Evolutionary conservation across 1,139 yeast species (phyloP).

Genomic region (Candida buenavistaensis): DNA sequence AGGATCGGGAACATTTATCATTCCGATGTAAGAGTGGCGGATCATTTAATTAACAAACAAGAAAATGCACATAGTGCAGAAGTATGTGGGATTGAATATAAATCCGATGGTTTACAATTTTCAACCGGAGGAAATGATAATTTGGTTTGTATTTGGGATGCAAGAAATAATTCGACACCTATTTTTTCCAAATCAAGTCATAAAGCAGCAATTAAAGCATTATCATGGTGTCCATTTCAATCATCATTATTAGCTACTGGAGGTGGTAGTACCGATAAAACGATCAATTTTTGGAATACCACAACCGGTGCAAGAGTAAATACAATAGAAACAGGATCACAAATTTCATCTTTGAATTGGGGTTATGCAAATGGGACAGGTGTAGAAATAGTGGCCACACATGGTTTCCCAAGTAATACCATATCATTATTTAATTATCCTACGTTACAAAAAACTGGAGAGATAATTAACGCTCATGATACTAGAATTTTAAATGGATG

Average conservation of each 20-base stretch:
- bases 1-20: conserved; percentile 82
- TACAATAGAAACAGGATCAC: conserved; percentile 89
- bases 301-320: conserved; percentile 86
- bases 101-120: conserved; percentile 78
- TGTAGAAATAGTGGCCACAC: conserved; percentile 88
- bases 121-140: conserved; percentile 97
- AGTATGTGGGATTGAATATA: conserved; percentile 90
- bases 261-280: conserved; percentile 90
- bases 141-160: conserved; percentile 93
- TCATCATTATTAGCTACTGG: conserved; percentile 86
- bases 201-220: conserved; percentile 93
- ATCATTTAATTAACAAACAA: conserved; percentile 66
- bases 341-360: conserved; percentile 92
- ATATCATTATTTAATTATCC: conserved; percentile 86
- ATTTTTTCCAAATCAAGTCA: conserved; percentile 77
- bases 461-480: conserved; percentile 84
- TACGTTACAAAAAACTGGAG: conserved; percentile 83
- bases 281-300: conserved; percentile 94
- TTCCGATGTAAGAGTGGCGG: conserved; percentile 88
- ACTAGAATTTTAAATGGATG: conserved; percentile 83
- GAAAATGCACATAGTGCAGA: conserved; percentile 70
- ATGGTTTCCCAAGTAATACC: conserved; percentile 89
- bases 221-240: conserved; percentile 94
- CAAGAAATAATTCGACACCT: conserved; percentile 55
- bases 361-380: conserved; percentile 73